A percentile compares a stretch with the other conserved stretches of the same genome.
Conservation (phyloP, 768 basidiomycete genomes). For the Termitomyces sp. region DNA sequence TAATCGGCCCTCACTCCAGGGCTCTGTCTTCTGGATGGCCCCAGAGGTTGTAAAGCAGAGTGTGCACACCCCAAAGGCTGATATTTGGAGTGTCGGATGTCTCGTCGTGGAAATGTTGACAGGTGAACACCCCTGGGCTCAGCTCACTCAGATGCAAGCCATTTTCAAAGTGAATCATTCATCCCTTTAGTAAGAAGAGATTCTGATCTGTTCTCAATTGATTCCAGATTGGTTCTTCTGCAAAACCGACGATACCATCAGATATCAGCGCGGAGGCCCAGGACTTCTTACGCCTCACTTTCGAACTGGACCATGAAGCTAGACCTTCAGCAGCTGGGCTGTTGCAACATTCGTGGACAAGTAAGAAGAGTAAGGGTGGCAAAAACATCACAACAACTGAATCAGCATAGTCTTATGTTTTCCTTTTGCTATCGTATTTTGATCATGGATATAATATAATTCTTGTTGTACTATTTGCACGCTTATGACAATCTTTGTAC, state of each 20-base stretch:
- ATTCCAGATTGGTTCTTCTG: slow-evolving; percentile 82
- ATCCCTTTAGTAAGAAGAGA: neutral
- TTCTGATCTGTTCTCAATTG: neutral
- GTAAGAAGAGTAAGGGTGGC: slow-evolving; percentile 28
- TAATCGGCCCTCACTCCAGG: slow-evolving; percentile 91
- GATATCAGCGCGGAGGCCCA: slow-evolving; percentile 90
- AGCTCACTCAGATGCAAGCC: slow-evolving; percentile 97
- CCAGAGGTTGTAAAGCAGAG: slow-evolving; percentile 98
- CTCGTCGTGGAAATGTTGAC: slow-evolving; percentile 96
- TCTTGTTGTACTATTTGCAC: slow-evolving; percentile 7
- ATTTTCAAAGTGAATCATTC: slow-evolving; percentile 77
- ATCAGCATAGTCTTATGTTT: slow-evolving; percentile 4
- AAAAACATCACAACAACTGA: slow-evolving; percentile 10
- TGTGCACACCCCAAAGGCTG: slow-evolving; percentile 85
- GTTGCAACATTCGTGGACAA: slow-evolving; percentile 71
- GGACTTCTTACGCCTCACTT: slow-evolving; percentile 81
- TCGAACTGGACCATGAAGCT: slow-evolving; percentile 76
- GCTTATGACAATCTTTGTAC: neutral
- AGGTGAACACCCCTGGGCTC: slow-evolving; percentile 92
- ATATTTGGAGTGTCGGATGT: slow-evolving; percentile 96
- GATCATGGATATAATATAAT: slow-evolving; percentile 2
- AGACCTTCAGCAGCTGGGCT: slow-evolving; percentile 78
- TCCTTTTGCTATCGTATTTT: slow-evolving; percentile 3
- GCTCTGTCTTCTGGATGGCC: slow-evolving; percentile 99
- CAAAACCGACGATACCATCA: slow-evolving; percentile 81